phyloP scores from a whole-genome alignment of 371 early-diverging fungal species.

The Mucor ambiguus region DNA sequence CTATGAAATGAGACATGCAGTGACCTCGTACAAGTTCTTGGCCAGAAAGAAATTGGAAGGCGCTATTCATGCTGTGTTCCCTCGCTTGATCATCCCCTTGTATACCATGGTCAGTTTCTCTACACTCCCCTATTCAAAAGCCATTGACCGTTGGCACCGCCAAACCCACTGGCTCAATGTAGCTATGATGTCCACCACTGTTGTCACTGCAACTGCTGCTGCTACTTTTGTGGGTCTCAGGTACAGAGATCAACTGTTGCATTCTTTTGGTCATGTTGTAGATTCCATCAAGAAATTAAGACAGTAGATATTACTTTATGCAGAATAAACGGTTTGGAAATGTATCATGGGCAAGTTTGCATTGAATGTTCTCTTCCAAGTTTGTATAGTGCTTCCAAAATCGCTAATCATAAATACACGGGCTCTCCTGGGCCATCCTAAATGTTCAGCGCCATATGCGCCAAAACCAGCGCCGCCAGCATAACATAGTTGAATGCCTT shows the following conservation, averaged over 20 bases:
- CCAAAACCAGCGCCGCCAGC: slow-evolving; percentile 58
- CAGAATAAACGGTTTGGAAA: slow-evolving; percentile 40
- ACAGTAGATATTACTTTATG: not conserved
- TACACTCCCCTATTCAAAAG: slow-evolving; percentile 83
- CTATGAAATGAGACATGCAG: slow-evolving; percentile 91
- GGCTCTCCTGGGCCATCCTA: slow-evolving; percentile 50
- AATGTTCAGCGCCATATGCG: slow-evolving; percentile 50
- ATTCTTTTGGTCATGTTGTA: not conserved
- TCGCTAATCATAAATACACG: slow-evolving; percentile 46
- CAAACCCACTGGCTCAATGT: slow-evolving; percentile 61
- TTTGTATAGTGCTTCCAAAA: slow-evolving; percentile 40
- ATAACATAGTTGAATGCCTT: slow-evolving; percentile 51
- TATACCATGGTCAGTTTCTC: slow-evolving; percentile 98
- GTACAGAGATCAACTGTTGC: slow-evolving; percentile 11
- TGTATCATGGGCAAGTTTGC: slow-evolving; percentile 40
- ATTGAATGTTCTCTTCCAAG: slow-evolving; percentile 55
- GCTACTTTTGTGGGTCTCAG: slow-evolving; percentile 11
- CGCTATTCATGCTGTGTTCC: slow-evolving; percentile 72
- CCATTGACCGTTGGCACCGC: slow-evolving; percentile 59
- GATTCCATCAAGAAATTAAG: not conserved
- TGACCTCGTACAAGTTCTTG: slow-evolving; percentile 71
- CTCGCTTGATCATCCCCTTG: slow-evolving; percentile 79
- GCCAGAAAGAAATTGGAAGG: slow-evolving; percentile 81
- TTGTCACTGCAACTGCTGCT: slow-evolving; percentile 10
- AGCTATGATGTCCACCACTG: slow-evolving; percentile 11